Base-by-base conservation (phyloP, 78 protist genomes). In the Pigoraptor vietnamica region DNA sequence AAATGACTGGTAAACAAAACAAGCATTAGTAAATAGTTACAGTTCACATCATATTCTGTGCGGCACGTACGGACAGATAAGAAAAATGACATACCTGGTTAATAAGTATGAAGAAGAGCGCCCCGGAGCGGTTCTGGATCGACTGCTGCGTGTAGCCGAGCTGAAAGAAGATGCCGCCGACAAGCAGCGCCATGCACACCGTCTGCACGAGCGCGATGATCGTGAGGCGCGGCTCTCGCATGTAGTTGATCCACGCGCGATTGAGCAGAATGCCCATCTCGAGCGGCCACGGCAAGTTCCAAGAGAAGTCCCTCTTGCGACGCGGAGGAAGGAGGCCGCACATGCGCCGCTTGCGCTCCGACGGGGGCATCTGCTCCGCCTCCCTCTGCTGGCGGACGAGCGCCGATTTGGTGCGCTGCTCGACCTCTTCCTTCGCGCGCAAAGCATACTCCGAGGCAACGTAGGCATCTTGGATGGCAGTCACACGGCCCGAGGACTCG, bases 41-140 rank as follows among this genome's bases (percentile, higher is more conserved):
- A n/a, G n/a, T n/a, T n/a, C n/a, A n/a, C n/a, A n/a, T n/a, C n/a
- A n/a, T n/a, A n/a, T n/a, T n/a, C n/a, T 67, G 24, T 67, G 82
- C 23, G 23, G 82, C 82, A 67, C 82, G 24, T 67, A 67, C 24
- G 82, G 23, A 67, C 82, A 67, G 82, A 67, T 25, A 67, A 25
- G 21, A 10, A 55, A 10, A 55, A 10, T 23, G n/a, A 55, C 79
- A 55, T 21, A 83, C 90, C 24, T 34, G 35, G 90, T 91, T 93
- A 37, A 93, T 90, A 39, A 37, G 2, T n/a, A 95, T 14, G 89
- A 95, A 95, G 67, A 89, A 93, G 25, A 95, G 40, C 81, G 84
- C 89, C 1, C 94, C 96, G 1, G 1, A 0, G 14, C 94, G 40
- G 38, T 93, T 86, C 88, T 93, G 95, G 37, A 93, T n/a, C 34